Conservation (phyloP, 1,284 basidiomycete species). For the Xerocomus tenax region DNA sequence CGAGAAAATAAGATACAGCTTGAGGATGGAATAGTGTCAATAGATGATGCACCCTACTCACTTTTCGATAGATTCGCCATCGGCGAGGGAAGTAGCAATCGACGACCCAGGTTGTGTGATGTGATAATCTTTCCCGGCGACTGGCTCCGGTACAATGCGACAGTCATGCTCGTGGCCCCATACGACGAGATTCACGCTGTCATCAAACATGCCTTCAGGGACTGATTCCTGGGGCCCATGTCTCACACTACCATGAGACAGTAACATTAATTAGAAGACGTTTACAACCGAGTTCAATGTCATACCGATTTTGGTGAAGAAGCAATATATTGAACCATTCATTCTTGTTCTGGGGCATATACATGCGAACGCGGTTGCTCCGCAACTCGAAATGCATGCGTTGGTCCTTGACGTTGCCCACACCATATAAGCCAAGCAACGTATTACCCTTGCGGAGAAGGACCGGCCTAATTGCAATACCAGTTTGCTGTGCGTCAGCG, state of each 20-base stretch:
- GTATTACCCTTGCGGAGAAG: conserved; percentile 86
- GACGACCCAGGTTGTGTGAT: conserved; percentile 94
- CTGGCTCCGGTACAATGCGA: conserved; percentile 81
- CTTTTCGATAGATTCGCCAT: conserved; percentile 87
- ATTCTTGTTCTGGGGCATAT: conserved; percentile 82
- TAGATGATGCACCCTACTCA: conserved; percentile 32
- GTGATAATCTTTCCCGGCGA: conserved; percentile 85
- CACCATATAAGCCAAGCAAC: conserved; percentile 83
- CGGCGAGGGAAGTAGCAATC: conserved; percentile 86
- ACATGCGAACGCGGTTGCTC: conserved; percentile 92
- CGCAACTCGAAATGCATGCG: conserved; percentile 93
- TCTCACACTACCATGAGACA: conserved; percentile 56
- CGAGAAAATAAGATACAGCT: conserved; percentile 2
- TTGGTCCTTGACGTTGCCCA: conserved; percentile 94
- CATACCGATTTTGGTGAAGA: conserved; percentile 92
- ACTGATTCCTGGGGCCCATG: conserved; percentile 90
- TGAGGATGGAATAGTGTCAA: background rate
- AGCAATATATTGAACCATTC: conserved; percentile 94
- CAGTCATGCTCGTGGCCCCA: conserved; percentile 99
- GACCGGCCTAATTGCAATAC: conserved; percentile 84
- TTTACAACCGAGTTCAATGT: conserved; percentile 4
- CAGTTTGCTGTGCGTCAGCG: conserved; percentile 58
- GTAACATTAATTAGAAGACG: conserved; percentile 10
- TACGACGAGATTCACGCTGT: conserved; percentile 85
- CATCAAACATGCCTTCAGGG: conserved; percentile 95